Conservation (phyloP, 176 grass and related monocot species). For the Cenchrus fungigraminus region DNA sequence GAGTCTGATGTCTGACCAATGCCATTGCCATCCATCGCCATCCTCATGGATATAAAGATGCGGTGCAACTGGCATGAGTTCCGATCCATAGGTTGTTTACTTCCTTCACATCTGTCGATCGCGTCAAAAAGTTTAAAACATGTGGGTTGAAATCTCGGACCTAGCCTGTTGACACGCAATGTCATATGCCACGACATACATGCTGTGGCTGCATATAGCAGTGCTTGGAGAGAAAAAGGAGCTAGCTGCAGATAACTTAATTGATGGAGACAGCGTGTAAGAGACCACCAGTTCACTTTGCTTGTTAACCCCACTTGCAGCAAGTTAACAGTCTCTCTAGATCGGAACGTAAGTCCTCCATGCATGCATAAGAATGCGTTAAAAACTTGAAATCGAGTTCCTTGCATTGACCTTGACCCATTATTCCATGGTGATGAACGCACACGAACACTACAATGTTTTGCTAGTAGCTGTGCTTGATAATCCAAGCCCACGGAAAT, state of each 20-base stretch:
- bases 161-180: background rate
- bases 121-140: constrained; percentile 12
- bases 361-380: background rate
- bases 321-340: too few relatives aligned
- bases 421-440: background rate
- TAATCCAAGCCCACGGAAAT: background rate
- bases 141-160: background rate
- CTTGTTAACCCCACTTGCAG: too few relatives aligned
- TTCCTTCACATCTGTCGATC: background rate
- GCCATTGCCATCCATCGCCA: too few relatives aligned
- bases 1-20: too few relatives aligned
- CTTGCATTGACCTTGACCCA: background rate
- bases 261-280: too few relatives aligned
- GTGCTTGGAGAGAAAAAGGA: background rate
- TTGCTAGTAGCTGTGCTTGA: background rate
- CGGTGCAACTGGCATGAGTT: background rate
- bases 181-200: background rate
- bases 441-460: too few relatives aligned
- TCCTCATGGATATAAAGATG: background rate
- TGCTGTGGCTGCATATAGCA: background rate
- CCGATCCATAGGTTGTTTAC: background rate
- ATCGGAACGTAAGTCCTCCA: background rate
- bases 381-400: background rate
- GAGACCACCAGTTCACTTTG: too few relatives aligned
- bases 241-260: background rate